phyloP scores from a whole-genome alignment of 1,284 basidiomycete species.

The Naganishia cerealis region DNA sequence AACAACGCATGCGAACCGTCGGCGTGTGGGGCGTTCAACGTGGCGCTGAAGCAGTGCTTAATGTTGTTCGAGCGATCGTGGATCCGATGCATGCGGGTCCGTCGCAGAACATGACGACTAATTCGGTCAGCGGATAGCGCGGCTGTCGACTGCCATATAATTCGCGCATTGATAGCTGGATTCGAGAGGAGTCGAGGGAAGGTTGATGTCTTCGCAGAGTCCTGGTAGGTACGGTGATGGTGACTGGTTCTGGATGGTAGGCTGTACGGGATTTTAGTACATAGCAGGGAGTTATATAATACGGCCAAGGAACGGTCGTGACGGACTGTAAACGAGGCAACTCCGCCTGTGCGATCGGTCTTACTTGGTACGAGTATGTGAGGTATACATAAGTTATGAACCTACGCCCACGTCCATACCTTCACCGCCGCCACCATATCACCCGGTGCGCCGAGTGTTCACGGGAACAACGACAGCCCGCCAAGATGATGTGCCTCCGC shows the following conservation, averaged over 20 bases:
- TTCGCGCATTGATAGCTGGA: too few species aligned
- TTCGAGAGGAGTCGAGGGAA: background rate
- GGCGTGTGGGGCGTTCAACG: constrained; percentile 77
- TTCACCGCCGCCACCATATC: background rate
- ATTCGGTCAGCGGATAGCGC: background rate
- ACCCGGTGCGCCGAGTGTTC: background rate
- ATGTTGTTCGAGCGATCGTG: constrained; percentile 62
- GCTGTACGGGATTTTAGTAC: too few species aligned
- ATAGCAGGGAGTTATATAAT: too few species aligned
- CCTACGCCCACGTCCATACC: background rate
- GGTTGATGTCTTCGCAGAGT: background rate
- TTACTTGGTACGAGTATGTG: background rate
- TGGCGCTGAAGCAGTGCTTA: constrained; percentile 66
- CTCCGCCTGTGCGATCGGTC: constrained; percentile 1
- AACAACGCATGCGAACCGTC: constrained; percentile 79
- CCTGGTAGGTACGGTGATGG: too few species aligned
- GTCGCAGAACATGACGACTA: constrained; percentile 1
- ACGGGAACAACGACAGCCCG: background rate
- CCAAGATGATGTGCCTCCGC: constrained; percentile 35
- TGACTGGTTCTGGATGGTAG: too few species aligned
- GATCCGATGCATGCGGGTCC: constrained; percentile 47
- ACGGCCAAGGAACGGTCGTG: too few species aligned
- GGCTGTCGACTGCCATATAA: background rate
- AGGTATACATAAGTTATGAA: background rate
- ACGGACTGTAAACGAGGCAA: too few species aligned